Base-by-base conservation (phyloP, 179 eudicot genomes). In the Camellia oleifera region DNA sequence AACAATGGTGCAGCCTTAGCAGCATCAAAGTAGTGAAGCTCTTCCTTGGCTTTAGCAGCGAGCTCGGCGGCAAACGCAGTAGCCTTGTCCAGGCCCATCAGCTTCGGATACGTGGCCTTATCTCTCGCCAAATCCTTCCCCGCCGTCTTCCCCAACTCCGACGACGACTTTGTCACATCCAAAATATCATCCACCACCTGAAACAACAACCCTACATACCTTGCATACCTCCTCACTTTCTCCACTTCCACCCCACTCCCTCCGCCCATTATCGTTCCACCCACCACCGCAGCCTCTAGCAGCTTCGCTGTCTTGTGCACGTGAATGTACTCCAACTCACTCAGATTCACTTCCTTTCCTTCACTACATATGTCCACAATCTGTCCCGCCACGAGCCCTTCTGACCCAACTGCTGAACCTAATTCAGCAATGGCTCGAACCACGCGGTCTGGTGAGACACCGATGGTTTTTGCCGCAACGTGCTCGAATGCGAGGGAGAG, bases 371-470 rank as follows among this genome's bases (percentile, higher is more conserved):
- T 44, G 66, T 80, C 82, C 57, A 74, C 78, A 17, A 80, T 75
- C 20, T 80, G 82, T 5, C 82, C 82, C 9, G 82, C 82, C 57
- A 80, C 78, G 0, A 80, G 82, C 18, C 82, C 82, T 18, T 13
- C 74, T 8, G 82, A 56, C 44, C 82, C 82, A 56, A 80, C 79
- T 5, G 82, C 73, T 1, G 82, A 80, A 7, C 78, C 82, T 45
- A 80, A 32, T 46, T 80, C 82, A 12, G 74, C 32, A 7, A 80
- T 80, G 60, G 68, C 82, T 44, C 46, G 78, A 23, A 80, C 68
- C 50, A 80, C 74, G 17, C 74, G 72, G 10, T 80, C 82, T 0
- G 78, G 46, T 4, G 82, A 45, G 6, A 80, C 82, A n/a, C 6
- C 15, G 20, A 6, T 40, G 20, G 82, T 75, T 13, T 15, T 64